phyloP scores from a whole-genome alignment of 305 asterid genomes.

The Fraxinus nigra region DNA sequence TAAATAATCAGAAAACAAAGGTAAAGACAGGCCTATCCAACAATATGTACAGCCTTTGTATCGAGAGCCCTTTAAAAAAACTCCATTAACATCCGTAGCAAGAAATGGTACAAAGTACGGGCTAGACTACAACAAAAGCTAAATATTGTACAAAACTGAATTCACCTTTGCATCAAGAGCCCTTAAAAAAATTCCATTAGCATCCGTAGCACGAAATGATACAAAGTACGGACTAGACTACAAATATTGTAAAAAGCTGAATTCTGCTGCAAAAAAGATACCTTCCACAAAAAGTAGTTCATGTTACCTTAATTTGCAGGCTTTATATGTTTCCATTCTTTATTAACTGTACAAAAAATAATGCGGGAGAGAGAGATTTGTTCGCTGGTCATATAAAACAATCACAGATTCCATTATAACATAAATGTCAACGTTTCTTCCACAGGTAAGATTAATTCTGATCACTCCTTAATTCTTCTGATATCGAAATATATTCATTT shows the following conservation, averaged over 20 bases:
- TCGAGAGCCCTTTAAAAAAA: not conserved
- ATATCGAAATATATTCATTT: not conserved
- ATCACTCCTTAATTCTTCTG: not conserved
- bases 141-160: conserved; percentile 28
- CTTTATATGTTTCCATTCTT: not conserved
- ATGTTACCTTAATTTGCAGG: not conserved
- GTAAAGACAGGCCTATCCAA: conserved; percentile 14
- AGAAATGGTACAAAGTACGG: conserved; percentile 23
- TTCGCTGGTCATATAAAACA: not conserved
- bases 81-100: conserved; percentile 10
- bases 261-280: conserved; percentile 12
- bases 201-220: conserved; percentile 23
- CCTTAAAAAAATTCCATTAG: not conserved
- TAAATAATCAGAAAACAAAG: conserved; percentile 16
- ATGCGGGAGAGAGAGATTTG: not conserved
- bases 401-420: not conserved
- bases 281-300: conserved; percentile 27
- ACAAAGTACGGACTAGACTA: conserved; percentile 23
- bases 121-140: conserved; percentile 34
- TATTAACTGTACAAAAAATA: not conserved
- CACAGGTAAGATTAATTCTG: not conserved
- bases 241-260: conserved; percentile 30
- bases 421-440: not conserved
- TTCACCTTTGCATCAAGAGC: not conserved
- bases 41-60: conserved; percentile 17